These are phyloP conservation scores for Xylaria hypoxylon DNA, from an alignment of 2,329 filamentous ascomycete species.

Conservation along the genomic window DNA sequence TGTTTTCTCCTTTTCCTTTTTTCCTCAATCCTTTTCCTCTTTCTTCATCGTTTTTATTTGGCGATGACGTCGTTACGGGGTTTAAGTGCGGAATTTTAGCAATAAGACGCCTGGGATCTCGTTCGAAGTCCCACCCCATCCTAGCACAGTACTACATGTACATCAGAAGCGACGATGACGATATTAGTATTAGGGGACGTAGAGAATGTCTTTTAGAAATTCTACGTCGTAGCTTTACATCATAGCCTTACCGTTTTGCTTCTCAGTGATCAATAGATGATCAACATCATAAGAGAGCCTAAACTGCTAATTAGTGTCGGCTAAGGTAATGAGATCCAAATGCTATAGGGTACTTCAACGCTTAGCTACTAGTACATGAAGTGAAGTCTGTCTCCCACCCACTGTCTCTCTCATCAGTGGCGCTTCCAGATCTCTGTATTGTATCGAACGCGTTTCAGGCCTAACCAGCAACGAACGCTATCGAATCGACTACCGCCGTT, in stretches of 20 bases:
- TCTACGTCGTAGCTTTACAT: conserved; percentile 12
- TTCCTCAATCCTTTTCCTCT: too few relatives aligned
- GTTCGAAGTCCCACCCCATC: neutral
- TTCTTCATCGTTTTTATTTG: too few relatives aligned
- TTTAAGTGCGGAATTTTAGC: neutral
- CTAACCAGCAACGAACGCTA: conserved; percentile 12
- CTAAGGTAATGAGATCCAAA: conserved; percentile 4
- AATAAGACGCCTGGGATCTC: conserved; percentile 2
- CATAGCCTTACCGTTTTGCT: neutral
- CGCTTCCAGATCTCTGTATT: conserved; percentile 28
- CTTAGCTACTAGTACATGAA: conserved; percentile 26
- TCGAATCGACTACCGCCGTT: conserved; percentile 30
- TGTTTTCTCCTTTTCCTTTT: too few relatives aligned
- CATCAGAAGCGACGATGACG: neutral
- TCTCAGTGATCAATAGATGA: neutral
- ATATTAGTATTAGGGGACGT: conserved; percentile 6
- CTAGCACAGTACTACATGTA: neutral
- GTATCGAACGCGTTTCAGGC: conserved; percentile 35
- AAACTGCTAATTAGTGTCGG: neutral
- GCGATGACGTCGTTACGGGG: conserved; percentile 23
- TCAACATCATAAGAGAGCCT: neutral
- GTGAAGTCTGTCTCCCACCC: neutral
- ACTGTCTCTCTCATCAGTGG: conserved; percentile 16
- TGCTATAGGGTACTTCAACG: neutral
- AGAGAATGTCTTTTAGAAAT: neutral